phyloP scores from a whole-genome alignment of 2,329 filamentous ascomycete species.

The Paracoccidioides lutzii region DNA sequence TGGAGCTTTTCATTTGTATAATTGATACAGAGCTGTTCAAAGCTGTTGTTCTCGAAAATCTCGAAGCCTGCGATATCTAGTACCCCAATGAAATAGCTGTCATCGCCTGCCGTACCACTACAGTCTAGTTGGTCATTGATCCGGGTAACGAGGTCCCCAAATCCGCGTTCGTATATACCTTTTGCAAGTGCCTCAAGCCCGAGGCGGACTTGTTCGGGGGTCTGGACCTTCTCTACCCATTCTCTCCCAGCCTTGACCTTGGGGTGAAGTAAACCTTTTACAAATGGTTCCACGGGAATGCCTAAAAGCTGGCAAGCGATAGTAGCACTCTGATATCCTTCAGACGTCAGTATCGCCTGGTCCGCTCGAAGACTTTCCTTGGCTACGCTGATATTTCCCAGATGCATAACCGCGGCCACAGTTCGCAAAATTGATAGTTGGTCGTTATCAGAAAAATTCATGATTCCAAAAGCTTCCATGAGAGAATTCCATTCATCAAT shows the following conservation, averaged over 20 bases:
- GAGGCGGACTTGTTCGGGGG: slow-evolving; percentile 86
- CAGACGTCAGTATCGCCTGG: slow-evolving; percentile 68
- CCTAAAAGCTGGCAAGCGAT: slow-evolving; percentile 75
- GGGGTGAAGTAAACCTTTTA: slow-evolving; percentile 80
- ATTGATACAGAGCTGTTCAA: slow-evolving; percentile 98
- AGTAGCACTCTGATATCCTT: slow-evolving; percentile 60
- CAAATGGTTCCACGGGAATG: slow-evolving; percentile 70
- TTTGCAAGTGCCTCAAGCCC: slow-evolving; percentile 85
- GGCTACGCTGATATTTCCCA: slow-evolving; percentile 80
- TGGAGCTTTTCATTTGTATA: slow-evolving; percentile 99
- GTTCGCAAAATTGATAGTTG: slow-evolving; percentile 74
- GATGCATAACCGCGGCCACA: slow-evolving; percentile 78
- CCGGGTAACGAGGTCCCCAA: slow-evolving; percentile 78
- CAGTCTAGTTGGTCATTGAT: slow-evolving; percentile 89
- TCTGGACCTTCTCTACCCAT: slow-evolving; percentile 98
- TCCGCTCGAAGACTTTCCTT: slow-evolving; percentile 87
- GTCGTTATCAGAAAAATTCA: slow-evolving; percentile 81
- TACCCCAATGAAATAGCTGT: slow-evolving; percentile 92
- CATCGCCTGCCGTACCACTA: slow-evolving; percentile 68
- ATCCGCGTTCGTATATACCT: slow-evolving; percentile 93
- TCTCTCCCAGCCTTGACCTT: slow-evolving; percentile 90
- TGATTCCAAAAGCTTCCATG: slow-evolving; percentile 84
- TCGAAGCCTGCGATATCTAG: slow-evolving; percentile 98
- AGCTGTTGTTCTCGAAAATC: slow-evolving; percentile 96
- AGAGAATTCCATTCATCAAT: slow-evolving; percentile 77